A percentile compares a stretch with the other conserved stretches of the same genome.
Conservation (phyloP, 345 rosid species). For the Hibiscus mutabilis region DNA sequence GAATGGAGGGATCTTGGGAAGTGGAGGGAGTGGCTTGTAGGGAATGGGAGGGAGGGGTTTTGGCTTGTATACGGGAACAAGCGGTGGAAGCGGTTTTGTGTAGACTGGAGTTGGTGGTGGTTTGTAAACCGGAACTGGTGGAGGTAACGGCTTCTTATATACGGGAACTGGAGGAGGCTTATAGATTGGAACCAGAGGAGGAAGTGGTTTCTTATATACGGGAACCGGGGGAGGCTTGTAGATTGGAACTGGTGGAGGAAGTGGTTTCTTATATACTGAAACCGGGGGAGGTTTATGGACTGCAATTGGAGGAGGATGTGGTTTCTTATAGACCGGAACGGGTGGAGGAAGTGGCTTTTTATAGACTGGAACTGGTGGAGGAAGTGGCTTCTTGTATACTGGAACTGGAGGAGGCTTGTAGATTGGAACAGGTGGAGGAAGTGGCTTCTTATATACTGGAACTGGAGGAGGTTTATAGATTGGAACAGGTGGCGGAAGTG, state of each 20-base stretch:
- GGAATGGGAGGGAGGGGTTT: too few relatives aligned
- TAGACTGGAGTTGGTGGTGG: slow-evolving; percentile 26
- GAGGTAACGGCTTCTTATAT: not conserved
- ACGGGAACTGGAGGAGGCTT: slow-evolving; percentile 12
- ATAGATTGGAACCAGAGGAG: not conserved
- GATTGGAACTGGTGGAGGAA: slow-evolving; percentile 24
- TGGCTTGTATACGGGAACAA: too few relatives aligned
- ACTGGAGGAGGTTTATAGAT: not conserved
- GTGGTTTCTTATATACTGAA: slow-evolving; percentile 5
- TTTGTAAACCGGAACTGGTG: slow-evolving; percentile 15
- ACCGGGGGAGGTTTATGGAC: not conserved
- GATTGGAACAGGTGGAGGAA: not conserved
- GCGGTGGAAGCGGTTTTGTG: slow-evolving; percentile 15
- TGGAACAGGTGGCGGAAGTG: not conserved
- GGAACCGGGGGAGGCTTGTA: slow-evolving; percentile 24
- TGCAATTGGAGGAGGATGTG: not conserved
- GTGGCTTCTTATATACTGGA: not conserved
- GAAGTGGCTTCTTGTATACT: not conserved
- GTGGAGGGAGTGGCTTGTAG: slow-evolving; percentile 16
- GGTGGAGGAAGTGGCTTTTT: not conserved
- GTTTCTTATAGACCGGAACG: not conserved
- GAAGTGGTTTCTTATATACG: not conserved
- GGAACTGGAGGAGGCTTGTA: slow-evolving; percentile 15
- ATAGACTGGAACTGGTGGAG: slow-evolving; percentile 4
- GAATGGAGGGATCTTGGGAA: slow-evolving; percentile 12